Conservation (phyloP, 169 alveolate genomes). For the Fabrea salina region DNA sequence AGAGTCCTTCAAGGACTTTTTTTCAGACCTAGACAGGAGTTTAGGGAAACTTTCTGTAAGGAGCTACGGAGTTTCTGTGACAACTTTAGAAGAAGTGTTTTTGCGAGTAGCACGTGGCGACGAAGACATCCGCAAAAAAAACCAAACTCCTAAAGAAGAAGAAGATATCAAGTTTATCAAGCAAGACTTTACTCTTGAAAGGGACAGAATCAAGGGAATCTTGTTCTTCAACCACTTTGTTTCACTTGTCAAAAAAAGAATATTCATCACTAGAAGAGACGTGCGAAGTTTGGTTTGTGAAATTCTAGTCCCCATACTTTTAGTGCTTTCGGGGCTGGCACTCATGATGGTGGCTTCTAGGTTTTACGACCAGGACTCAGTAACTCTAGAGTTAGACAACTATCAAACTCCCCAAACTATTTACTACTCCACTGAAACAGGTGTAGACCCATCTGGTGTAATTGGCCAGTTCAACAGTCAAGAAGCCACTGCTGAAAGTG, state of each 20-base stretch:
- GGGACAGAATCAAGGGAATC: background rate
- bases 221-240: slow-evolving; percentile 41
- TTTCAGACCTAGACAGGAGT: slow-evolving; percentile 65
- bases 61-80: slow-evolving; percentile 81
- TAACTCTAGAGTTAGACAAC: background rate
- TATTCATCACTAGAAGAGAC: slow-evolving; percentile 36
- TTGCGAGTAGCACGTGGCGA: slow-evolving; percentile 63
- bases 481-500: background rate
- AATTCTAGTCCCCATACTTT: slow-evolving; percentile 45
- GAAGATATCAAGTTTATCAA: background rate
- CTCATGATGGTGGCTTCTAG: background rate
- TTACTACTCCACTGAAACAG: too few species aligned
- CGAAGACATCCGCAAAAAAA: background rate
- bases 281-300: slow-evolving; percentile 43
- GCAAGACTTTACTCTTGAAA: slow-evolving; percentile 3
- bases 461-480: too few species aligned
- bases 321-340: slow-evolving; percentile 40
- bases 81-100: slow-evolving; percentile 89
- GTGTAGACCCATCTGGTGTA: too few species aligned
- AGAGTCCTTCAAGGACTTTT: slow-evolving; percentile 56
- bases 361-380: background rate
- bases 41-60: slow-evolving; percentile 43
- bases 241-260: slow-evolving; percentile 48
- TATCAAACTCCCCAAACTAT: background rate
- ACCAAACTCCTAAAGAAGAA: background rate